Percentiles rank a stretch among this genome's conserved stretches.
Conservation (phyloP, 768 basidiomycete genomes). For the Boletales sp. region DNA sequence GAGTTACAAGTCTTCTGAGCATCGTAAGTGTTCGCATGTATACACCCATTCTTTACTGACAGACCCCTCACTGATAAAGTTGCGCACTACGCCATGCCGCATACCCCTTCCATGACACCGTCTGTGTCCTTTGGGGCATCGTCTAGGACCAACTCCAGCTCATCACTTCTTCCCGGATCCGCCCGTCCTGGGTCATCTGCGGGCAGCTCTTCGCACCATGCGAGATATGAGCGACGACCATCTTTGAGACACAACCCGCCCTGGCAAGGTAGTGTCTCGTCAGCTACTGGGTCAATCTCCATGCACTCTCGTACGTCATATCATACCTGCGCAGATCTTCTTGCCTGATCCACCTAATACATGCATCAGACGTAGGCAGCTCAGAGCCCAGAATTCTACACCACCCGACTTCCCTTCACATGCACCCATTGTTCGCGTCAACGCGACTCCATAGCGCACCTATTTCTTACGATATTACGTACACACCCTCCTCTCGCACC, state of each 20-base stretch:
- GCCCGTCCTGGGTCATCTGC: constrained; percentile 36
- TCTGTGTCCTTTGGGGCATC: constrained; percentile 37
- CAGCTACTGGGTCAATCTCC: constrained; percentile 32
- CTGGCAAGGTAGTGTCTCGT: constrained; percentile 42
- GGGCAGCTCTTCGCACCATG: constrained; percentile 39
- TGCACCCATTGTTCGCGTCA: constrained; percentile 63
- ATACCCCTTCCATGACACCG: constrained; percentile 28
- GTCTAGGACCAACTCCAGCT: constrained; percentile 50
- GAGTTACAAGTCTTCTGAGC: constrained; percentile 43
- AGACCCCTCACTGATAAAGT: constrained; percentile 14
- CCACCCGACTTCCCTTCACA: constrained; percentile 40
- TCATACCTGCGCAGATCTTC: not conserved
- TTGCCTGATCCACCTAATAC: constrained; percentile 4
- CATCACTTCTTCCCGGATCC: constrained; percentile 43
- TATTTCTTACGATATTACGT: constrained; percentile 57
- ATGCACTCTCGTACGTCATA: constrained; percentile 39
- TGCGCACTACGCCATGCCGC: constrained; percentile 29
- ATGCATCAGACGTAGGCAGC: constrained; percentile 17
- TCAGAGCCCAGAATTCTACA: constrained; percentile 21
- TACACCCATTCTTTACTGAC: not conserved
- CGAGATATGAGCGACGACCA: constrained; percentile 41
- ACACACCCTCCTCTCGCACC: constrained; percentile 54
- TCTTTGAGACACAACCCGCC: constrained; percentile 45
- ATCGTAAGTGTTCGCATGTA: constrained; percentile 35
- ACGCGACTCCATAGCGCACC: constrained; percentile 56